phyloP scores from a whole-genome alignment of 176 grass and related monocot genomes.

The Cymbopogon citratus region DNA sequence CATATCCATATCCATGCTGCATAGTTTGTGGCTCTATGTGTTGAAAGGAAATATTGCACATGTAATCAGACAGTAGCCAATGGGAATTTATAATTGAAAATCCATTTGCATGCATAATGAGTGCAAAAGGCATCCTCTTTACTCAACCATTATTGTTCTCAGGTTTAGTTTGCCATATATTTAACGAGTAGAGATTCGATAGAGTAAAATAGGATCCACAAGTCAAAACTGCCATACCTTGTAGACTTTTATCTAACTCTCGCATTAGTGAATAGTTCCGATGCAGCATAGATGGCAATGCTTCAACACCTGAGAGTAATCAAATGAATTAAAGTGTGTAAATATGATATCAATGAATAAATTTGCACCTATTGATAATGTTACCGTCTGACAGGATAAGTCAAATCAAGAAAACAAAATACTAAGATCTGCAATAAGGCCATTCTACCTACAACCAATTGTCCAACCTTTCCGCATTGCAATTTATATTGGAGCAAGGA shows the following conservation, averaged over 20 bases:
- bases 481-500: neutral
- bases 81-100: neutral
- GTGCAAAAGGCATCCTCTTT: neutral
- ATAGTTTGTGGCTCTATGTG: neutral
- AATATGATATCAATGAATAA: neutral
- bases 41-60: slow-evolving; percentile 1
- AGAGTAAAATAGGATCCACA: neutral
- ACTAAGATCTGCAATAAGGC: neutral
- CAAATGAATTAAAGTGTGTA: slow-evolving; percentile 1
- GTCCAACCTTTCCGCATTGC: neutral
- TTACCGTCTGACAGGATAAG: neutral
- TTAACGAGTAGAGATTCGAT: neutral
- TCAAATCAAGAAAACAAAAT: neutral
- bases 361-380: neutral
- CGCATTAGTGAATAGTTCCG: slow-evolving; percentile 67
- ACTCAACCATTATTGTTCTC: neutral
- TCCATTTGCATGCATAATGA: slow-evolving; percentile 9
- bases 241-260: slow-evolving; percentile 73
- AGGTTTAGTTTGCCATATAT: neutral
- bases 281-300: slow-evolving; percentile 75
- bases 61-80: neutral
- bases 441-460: neutral
- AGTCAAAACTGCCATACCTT: slow-evolving; percentile 41
- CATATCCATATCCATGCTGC: too few relatives aligned
- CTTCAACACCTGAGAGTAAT: slow-evolving; percentile 52